phyloP scores from a whole-genome alignment of 2,329 filamentous ascomycete genomes.

The Lasiodiplodia citricola region DNA sequence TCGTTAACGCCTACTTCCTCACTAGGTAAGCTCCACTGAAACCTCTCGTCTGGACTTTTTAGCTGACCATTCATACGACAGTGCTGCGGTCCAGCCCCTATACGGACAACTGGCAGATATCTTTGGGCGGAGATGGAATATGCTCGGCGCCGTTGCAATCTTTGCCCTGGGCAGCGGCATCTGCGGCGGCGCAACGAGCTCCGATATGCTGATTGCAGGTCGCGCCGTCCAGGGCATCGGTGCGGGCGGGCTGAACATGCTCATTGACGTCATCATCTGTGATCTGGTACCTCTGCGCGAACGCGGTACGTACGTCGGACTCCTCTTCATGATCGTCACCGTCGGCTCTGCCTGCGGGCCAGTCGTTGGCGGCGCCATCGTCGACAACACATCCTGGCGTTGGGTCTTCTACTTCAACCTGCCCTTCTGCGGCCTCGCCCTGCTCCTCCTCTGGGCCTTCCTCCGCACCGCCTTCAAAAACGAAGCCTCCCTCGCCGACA shows the following conservation, averaged over 20 bases:
- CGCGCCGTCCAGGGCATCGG: constrained; percentile 62
- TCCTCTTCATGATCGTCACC: constrained; percentile 22
- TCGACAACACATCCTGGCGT: constrained; percentile 46
- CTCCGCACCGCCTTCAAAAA: constrained; percentile 47
- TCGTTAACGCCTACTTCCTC: constrained; percentile 42
- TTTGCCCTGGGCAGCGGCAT: constrained; percentile 62
- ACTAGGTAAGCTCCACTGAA: constrained; percentile 4
- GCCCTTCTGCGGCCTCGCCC: constrained; percentile 37
- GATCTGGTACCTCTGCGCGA: constrained; percentile 57
- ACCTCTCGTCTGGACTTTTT: too few relatives aligned
- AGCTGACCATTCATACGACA: background rate
- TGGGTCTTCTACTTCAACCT: constrained; percentile 55
- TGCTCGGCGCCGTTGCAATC: constrained; percentile 47
- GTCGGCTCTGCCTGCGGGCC: constrained; percentile 38
- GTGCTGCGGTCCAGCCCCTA: constrained; percentile 55
- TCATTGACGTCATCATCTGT: constrained; percentile 54
- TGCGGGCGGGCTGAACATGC: constrained; percentile 42
- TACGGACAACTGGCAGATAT: constrained; percentile 59
- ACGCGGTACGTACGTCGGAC: constrained; percentile 46
- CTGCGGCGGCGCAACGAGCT: constrained; percentile 53
- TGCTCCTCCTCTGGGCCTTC: constrained; percentile 37
- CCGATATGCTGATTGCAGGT: constrained; percentile 59
- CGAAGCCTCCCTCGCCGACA: constrained; percentile 30
- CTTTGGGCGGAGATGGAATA: constrained; percentile 54
- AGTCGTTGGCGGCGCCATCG: constrained; percentile 39